Conservation (phyloP, 176 grass and related monocot species). For the Triticum aestivum region IWGSC_CS_RefSeq_v2.1 NC_057814.1:389961573-389962072, state of each 20-base stretch:
- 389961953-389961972: not conserved
- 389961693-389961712: not conserved
- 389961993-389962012: not conserved
- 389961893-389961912: not conserved
- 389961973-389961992: not conserved
- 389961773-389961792: not conserved
- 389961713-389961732: not conserved
- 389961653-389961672: not conserved
- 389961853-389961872: not conserved
- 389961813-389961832: slow-evolving; percentile 5
- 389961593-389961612: not conserved
- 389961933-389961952: no score
- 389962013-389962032: not conserved
- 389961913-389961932: not conserved
- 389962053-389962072: no score
- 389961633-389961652: not conserved
- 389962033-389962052: not conserved
- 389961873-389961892: not conserved
- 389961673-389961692: not conserved
- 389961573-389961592: not conserved
- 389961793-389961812: not conserved
- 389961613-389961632: not conserved
- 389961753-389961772: not conserved
- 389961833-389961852: not conserved
- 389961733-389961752: not conserved